Evolutionary conservation across 2,329 filamentous ascomycete species (phyloP).

Genomic region (Zymoseptoria ardabiliae): DNA sequence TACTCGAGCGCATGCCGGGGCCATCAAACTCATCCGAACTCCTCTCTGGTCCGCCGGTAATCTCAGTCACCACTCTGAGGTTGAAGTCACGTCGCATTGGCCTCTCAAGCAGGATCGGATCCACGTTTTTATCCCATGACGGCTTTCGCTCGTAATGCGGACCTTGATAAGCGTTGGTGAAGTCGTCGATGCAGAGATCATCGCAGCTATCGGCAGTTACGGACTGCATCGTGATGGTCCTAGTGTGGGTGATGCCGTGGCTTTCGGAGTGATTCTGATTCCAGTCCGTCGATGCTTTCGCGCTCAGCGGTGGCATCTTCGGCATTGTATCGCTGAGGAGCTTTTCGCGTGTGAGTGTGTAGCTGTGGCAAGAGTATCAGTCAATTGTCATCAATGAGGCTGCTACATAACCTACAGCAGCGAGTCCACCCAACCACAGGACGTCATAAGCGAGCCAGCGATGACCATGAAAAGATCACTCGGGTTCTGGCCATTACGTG

Average conservation of each 20-base stretch:
- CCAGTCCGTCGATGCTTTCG: slow-evolving; percentile 9
- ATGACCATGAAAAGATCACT: slow-evolving; percentile 42
- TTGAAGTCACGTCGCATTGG: background rate
- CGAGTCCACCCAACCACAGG: slow-evolving; percentile 53
- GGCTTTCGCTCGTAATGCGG: background rate
- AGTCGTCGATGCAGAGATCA: slow-evolving; percentile 3
- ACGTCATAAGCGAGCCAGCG: slow-evolving; percentile 50
- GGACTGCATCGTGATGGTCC: slow-evolving; percentile 21
- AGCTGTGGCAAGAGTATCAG: slow-evolving; percentile 20
- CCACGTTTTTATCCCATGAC: slow-evolving; percentile 10
- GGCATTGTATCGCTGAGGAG: slow-evolving; percentile 41
- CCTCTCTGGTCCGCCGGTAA: slow-evolving; percentile 1
- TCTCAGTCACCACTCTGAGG: slow-evolving; percentile 7
- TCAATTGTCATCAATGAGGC: background rate
- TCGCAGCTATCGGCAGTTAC: background rate
- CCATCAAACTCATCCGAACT: background rate
- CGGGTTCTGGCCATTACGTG: slow-evolving; percentile 33
- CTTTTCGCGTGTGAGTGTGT: slow-evolving; percentile 50
- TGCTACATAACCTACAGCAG: slow-evolving; percentile 32
- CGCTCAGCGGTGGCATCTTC: background rate
- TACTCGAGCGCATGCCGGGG: background rate
- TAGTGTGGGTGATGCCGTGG: slow-evolving; percentile 24
- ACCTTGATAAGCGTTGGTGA: background rate
- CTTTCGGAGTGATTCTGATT: slow-evolving; percentile 11
- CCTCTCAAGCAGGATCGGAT: slow-evolving; percentile 12